A percentile compares a stretch with the other conserved stretches of the same genome.
These are phyloP conservation scores for Podaxis sp. DNA, from an alignment of 768 basidiomycete species.

Conservation along the genomic window DNA sequence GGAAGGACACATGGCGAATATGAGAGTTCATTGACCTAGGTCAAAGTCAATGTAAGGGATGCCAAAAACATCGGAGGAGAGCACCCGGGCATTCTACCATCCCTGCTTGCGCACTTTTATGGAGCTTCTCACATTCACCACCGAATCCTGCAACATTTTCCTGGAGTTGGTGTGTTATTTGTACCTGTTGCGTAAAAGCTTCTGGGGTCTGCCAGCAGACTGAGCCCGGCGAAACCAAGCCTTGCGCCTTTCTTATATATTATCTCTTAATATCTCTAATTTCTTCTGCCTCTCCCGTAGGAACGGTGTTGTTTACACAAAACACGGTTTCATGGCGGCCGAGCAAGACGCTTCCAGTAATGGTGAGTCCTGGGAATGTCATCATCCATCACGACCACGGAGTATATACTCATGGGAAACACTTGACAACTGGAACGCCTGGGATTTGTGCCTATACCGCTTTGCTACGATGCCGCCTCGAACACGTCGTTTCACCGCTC, in stretches of 20 bases:
- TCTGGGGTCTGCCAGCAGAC: not conserved
- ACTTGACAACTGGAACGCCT: not conserved
- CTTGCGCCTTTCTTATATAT: not conserved
- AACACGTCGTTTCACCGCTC: conserved; percentile 28
- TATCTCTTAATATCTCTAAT: not conserved
- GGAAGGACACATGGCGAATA: too few species aligned
- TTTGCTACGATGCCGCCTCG: conserved; percentile 24
- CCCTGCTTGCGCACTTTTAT: too few species aligned
- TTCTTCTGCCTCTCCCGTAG: not conserved
- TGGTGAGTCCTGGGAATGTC: conserved; percentile 12
- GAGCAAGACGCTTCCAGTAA: conserved; percentile 2
- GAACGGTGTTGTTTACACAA: not conserved
- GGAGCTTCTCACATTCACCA: too few species aligned
- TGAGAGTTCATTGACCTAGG: too few species aligned
- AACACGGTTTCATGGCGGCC: not conserved
- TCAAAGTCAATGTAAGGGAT: too few species aligned
- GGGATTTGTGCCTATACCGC: not conserved
- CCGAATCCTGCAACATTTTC: too few species aligned
- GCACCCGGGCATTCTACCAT: too few species aligned
- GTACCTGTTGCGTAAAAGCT: not conserved
- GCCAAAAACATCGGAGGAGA: too few species aligned
- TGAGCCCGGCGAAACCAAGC: not conserved
- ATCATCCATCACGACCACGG: conserved; percentile 8
- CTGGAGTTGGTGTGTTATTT: not conserved
- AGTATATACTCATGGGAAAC: conserved; percentile 12